Conservation (phyloP, 495 filamentous ascomycete genomes). For the Aspergillus egyptiacus region DNA sequence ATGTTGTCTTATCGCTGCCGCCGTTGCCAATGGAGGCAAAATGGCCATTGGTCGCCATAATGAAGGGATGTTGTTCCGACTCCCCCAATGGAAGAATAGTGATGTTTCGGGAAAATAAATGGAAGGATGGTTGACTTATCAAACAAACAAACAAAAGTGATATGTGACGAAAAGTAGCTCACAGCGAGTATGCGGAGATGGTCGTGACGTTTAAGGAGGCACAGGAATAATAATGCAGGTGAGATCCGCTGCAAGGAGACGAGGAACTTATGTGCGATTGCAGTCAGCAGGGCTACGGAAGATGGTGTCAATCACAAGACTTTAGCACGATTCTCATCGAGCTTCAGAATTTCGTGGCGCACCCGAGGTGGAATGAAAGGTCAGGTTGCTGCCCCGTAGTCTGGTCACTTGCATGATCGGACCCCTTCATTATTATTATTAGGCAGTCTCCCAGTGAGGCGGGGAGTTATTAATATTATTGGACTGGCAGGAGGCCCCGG, state of each 20-base stretch:
- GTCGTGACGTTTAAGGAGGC: constrained; percentile 13
- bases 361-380: constrained; percentile 16
- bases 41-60: constrained; percentile 79
- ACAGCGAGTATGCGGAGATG: constrained; percentile 17
- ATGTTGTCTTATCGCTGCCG: constrained; percentile 54
- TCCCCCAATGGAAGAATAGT: constrained; percentile 18
- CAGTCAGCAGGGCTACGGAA: constrained; percentile 10
- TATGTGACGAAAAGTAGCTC: neutral
- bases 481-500: constrained; percentile 3
- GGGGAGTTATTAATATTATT: too few species aligned
- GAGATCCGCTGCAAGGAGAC: constrained; percentile 10
- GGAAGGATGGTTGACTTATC: too few species aligned
- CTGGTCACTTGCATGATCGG: constrained; percentile 11
- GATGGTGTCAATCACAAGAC: constrained; percentile 21
- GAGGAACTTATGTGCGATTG: constrained; percentile 3
- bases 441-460: too few species aligned
- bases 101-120: too few species aligned
- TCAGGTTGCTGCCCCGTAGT: too few species aligned
- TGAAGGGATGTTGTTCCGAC: constrained; percentile 44
- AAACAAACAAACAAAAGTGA: too few species aligned
- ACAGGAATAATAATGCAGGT: constrained; percentile 10
- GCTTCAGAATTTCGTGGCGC: constrained; percentile 2
- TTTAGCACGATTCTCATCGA: neutral
- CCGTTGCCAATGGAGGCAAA: constrained; percentile 72
- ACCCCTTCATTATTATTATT: neutral